Conservation (phyloP, 768 basidiomycete species). For the Pulveroboletus sp. region DNA sequence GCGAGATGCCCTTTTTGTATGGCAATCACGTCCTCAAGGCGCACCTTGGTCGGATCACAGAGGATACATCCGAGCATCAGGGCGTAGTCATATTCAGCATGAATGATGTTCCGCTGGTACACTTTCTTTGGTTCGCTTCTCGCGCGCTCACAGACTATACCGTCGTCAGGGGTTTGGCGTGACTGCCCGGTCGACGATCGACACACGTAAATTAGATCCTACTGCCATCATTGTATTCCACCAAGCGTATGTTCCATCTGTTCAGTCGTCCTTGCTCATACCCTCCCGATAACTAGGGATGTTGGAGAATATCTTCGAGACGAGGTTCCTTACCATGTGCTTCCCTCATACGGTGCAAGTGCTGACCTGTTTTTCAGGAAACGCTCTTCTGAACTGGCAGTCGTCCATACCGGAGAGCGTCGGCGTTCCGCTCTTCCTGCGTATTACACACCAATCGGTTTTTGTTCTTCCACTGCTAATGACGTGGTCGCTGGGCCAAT, state of each 20-base stretch:
- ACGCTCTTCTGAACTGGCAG: constrained; percentile 58
- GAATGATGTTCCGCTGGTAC: constrained; percentile 88
- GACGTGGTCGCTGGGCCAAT: constrained; percentile 5
- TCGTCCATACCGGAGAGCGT: background rate
- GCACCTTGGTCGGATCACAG: constrained; percentile 96
- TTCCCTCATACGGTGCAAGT: background rate
- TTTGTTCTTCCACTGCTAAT: constrained; percentile 40
- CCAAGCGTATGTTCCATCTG: constrained; percentile 62
- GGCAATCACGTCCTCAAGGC: constrained; percentile 99
- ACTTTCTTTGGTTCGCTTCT: constrained; percentile 11
- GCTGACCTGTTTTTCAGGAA: constrained; percentile 45
- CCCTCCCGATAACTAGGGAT: constrained; percentile 50
- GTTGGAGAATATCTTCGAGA: constrained; percentile 98
- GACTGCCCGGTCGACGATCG: constrained; percentile 90
- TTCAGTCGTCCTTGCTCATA: constrained; percentile 2
- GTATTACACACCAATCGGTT: constrained; percentile 22
- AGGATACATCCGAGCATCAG: constrained; percentile 98
- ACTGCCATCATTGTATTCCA: constrained; percentile 98
- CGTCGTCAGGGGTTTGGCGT: constrained; percentile 86
- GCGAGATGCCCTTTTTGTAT: constrained; percentile 99
- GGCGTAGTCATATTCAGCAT: constrained; percentile 96
- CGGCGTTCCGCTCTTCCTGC: too few species aligned
- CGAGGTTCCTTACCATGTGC: constrained; percentile 52
- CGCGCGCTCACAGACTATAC: constrained; percentile 3
- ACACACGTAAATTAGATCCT: constrained; percentile 95